Evolutionary conservation across 495 filamentous ascomycete genomes (phyloP).

Genomic region (Acidiella bohemica): DNA sequence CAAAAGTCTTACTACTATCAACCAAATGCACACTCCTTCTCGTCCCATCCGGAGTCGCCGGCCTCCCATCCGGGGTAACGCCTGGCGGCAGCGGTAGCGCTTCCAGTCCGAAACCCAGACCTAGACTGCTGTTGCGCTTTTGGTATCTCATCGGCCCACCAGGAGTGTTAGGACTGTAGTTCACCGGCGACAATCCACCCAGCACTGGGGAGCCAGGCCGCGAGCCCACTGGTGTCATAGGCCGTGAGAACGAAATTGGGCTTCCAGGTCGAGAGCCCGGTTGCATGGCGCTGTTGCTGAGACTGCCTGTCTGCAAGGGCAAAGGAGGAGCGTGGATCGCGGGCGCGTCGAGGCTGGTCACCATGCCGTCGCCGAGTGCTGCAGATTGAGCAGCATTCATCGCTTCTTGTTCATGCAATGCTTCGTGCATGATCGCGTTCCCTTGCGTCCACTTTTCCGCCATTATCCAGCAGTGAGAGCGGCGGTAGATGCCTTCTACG

Average conservation of each 20-base stretch:
- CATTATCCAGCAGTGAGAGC: slow-evolving; percentile 81
- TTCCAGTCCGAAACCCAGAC: slow-evolving; percentile 28
- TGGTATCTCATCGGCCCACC: background rate
- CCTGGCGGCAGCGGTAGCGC: slow-evolving; percentile 28
- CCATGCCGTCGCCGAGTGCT: slow-evolving; percentile 1
- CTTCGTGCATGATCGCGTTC: slow-evolving; percentile 20
- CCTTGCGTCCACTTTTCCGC: slow-evolving; percentile 54
- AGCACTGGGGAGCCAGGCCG: background rate
- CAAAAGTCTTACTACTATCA: slow-evolving; percentile 40
- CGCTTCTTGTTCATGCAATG: slow-evolving; percentile 18
- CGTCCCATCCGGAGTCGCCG: slow-evolving; percentile 7
- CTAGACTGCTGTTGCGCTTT: slow-evolving; percentile 13
- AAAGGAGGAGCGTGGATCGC: too few species aligned
- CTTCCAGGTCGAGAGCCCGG: background rate
- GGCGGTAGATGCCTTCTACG: slow-evolving; percentile 78
- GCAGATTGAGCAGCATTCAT: slow-evolving; percentile 11
- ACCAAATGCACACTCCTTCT: slow-evolving; percentile 12
- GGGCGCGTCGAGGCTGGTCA: too few species aligned
- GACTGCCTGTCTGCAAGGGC: background rate
- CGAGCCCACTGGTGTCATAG: background rate
- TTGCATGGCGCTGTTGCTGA: background rate
- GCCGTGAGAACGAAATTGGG: background rate
- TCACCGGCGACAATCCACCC: background rate
- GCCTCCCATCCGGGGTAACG: slow-evolving; percentile 22
- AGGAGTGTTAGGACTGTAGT: background rate